Base-by-base conservation (phyloP, 176 grass and related monocot species). In the Rhipidocladum racemiflorum region DNA sequence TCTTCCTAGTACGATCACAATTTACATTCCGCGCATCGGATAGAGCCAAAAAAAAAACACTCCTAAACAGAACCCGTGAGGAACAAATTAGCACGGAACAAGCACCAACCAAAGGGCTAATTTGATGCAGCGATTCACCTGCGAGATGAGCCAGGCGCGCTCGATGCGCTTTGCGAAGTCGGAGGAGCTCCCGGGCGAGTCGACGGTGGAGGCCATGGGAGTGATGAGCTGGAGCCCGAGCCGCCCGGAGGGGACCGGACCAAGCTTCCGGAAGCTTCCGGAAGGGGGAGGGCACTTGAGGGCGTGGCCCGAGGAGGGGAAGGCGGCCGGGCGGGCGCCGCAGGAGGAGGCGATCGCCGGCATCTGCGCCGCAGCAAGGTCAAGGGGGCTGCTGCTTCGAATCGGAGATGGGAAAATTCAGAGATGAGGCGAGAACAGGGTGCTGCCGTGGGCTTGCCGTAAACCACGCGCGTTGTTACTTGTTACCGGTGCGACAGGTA, bases 81-180 rank as follows among this genome's bases (percentile, higher is more conserved):
- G 49, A 20, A 51, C 49, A 70, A 45, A 39, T 21, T 48, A 48
- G 68, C 45, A 53, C 45, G 27, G 8, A 34, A 13, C 10, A 38
- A 8, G 21, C 39, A 80, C 67, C 10, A 65, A 69, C 15, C 27
- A 18, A 65, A 12, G 42, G 64, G 23, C 53, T 70, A 38, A 29
- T 15, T 1, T 6, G 25, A 54, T 48, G 60, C 36, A 0, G n/a
- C 21, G 32, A 49, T 50, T 38, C 6, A 95, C 96, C 91, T 99
- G 79, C 83, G 96, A 93, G 85, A 99, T 99, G 83, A 95, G 88
- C 96, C 96, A 95, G 18, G 80, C 90, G 51, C 79, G 90, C 40
- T 95, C 92, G 15, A 95, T 93, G 38, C 89, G 90, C 89, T 87
- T 95, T 75, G 90, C 79, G 80, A 93, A 98, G 61, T 84, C 40